A percentile compares a stretch with the other conserved stretches of the same genome.
These are phyloP conservation scores for Eimeria acervulina DNA, from an alignment of 169 alveolate genomes.

Conservation along the genomic window DNA sequence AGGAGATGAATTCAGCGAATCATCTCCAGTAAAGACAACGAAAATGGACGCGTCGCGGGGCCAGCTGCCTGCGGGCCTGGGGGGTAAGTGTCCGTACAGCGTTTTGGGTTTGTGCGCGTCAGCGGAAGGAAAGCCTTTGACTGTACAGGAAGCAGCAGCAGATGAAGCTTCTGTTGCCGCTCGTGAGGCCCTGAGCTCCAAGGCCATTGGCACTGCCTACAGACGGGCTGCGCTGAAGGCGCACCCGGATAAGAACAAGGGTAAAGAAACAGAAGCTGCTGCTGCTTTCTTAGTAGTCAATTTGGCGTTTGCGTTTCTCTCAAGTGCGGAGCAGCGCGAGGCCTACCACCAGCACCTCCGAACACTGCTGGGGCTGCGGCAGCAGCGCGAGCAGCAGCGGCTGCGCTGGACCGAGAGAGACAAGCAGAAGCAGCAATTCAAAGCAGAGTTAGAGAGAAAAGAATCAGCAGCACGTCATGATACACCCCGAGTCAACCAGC, in stretches of 20 bases:
- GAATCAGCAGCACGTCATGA: slow-evolving; percentile 48
- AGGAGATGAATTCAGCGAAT: no score
- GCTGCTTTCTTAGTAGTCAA: slow-evolving; percentile 60
- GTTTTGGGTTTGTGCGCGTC: slow-evolving; percentile 30
- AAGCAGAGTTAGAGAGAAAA: slow-evolving; percentile 47
- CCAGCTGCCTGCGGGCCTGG: slow-evolving; percentile 53
- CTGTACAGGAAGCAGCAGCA: slow-evolving; percentile 54
- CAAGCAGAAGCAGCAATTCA: slow-evolving; percentile 26
- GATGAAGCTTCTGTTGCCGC: slow-evolving; percentile 12
- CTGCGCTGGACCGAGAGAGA: slow-evolving; percentile 50
- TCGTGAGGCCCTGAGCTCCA: slow-evolving; percentile 19
- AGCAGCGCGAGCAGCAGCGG: slow-evolving; percentile 68
- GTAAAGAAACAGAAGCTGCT: slow-evolving; percentile 75
- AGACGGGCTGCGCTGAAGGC: slow-evolving; percentile 75
- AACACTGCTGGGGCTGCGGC: slow-evolving; percentile 14
- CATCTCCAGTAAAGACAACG: neutral
- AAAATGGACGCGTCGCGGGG: slow-evolving; percentile 23
- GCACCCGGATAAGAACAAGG: slow-evolving; percentile 81
- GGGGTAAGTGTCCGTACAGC: slow-evolving; percentile 60
- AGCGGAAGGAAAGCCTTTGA: neutral
- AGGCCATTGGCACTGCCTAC: slow-evolving; percentile 63
- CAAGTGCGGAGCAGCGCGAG: slow-evolving; percentile 10
- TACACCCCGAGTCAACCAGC: neutral
- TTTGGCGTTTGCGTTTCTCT: slow-evolving; percentile 70
- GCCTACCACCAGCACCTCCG: slow-evolving; percentile 65